Percentiles rank a stretch among this genome's conserved stretches.
phyloP scores from a whole-genome alignment of 257 asterid genomes.

The Plectranthus barbatus region DNA sequence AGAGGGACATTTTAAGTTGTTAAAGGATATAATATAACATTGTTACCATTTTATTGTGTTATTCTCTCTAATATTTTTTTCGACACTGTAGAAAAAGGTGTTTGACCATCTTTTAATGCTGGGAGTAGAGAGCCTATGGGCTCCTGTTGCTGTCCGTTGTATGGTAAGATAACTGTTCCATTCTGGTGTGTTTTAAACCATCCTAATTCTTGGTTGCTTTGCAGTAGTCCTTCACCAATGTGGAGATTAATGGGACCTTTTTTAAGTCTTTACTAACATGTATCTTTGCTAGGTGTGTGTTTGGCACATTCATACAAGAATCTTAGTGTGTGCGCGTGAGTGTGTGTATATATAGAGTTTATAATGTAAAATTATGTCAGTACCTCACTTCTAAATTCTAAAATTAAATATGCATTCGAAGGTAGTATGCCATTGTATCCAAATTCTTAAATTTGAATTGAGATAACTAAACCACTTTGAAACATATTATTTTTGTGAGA shows the following conservation, averaged over 20 bases:
- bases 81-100: slow-evolving; percentile 60
- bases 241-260: neutral
- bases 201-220: neutral
- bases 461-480: neutral
- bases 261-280: neutral
- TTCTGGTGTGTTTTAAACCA: neutral
- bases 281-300: neutral
- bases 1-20: neutral
- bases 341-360: neutral
- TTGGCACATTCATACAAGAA: neutral
- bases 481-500: too few relatives aligned
- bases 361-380: neutral
- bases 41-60: neutral
- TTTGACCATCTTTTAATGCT: slow-evolving; percentile 80
- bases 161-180: slow-evolving; percentile 41
- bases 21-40: neutral
- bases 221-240: neutral
- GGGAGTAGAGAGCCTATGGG: slow-evolving; percentile 98
- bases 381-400: neutral
- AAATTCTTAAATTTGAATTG: neutral
- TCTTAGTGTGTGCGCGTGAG: neutral
- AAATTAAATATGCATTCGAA: neutral
- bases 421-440: neutral
- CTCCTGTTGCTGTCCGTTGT: slow-evolving; percentile 88
- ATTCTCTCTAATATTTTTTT: slow-evolving; percentile 7